These are phyloP conservation scores for Rehmannia glutinosa DNA, from an alignment of 257 asterid species.

Conservation along the genomic window DNA sequence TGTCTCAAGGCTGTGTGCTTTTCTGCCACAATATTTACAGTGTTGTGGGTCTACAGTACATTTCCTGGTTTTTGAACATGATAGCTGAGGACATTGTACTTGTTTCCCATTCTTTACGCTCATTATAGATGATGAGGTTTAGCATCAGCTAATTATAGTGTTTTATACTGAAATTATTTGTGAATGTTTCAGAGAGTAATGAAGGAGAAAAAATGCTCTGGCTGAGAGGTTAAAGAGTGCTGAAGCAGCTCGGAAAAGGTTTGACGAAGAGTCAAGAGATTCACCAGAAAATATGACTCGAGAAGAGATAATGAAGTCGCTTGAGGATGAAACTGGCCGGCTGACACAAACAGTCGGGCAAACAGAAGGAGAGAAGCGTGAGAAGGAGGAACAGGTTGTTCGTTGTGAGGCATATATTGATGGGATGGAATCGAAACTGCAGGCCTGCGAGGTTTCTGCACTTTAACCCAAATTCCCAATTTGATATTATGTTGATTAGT, in stretches of 20 bases:
- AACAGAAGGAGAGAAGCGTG: conserved; percentile 88
- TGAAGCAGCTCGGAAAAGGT: conserved; percentile 84
- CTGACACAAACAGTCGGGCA: conserved; percentile 80
- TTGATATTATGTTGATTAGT: neutral
- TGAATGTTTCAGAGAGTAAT: conserved; percentile 59
- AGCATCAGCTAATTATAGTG: neutral
- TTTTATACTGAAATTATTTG: neutral
- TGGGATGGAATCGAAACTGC: conserved; percentile 86
- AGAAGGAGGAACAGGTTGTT: conserved; percentile 93
- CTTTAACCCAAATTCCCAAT: conserved; percentile 1
- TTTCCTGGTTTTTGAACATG: neutral
- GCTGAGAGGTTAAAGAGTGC: conserved; percentile 88
- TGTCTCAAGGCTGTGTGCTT: neutral
- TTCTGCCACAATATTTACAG: neutral
- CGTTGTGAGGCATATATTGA: conserved; percentile 91
- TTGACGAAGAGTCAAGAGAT: conserved; percentile 91
- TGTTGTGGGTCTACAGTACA: neutral
- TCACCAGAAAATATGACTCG: conserved; percentile 70
- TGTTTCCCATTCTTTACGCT: too few relatives aligned
- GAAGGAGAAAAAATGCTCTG: conserved; percentile 89
- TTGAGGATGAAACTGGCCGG: conserved; percentile 86
- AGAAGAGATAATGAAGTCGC: conserved; percentile 84
- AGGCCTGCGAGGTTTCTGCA: conserved; percentile 74
- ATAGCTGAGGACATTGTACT: neutral
- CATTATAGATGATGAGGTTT: neutral